Conservation (phyloP, 148 eudicot genomes). For the Vaccinium corymbosum region DNA sequence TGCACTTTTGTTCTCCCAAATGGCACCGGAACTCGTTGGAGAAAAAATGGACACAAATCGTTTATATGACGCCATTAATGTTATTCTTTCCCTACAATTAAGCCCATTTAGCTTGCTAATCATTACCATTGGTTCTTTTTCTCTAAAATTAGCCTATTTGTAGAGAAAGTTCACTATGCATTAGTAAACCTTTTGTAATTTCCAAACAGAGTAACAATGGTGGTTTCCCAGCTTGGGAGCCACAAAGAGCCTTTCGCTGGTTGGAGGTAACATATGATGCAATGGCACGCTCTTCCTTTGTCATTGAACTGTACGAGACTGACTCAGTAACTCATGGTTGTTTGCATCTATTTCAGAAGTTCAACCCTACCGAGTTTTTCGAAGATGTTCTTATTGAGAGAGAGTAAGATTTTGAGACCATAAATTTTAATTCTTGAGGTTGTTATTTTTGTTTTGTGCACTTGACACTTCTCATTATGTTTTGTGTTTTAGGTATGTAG, state of each 20-base stretch:
- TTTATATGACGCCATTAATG: slow-evolving; percentile 59
- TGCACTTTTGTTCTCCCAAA: slow-evolving; percentile 44
- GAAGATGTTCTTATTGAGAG: slow-evolving; percentile 59
- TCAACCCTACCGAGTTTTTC: slow-evolving; percentile 59
- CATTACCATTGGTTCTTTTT: not conserved
- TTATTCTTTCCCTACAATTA: slow-evolving; percentile 61
- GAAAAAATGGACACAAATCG: slow-evolving; percentile 36
- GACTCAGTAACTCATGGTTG: not conserved
- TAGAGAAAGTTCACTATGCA: not conserved
- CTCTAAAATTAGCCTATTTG: not conserved
- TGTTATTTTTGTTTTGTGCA: not conserved
- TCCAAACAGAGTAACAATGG: slow-evolving; percentile 43
- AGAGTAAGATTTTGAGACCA: slow-evolving; percentile 37
- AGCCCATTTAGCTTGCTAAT: not conserved
- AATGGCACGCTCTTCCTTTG: not conserved
- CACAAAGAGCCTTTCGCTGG: slow-evolving; percentile 48
- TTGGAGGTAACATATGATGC: slow-evolving; percentile 33
- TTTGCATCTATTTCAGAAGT: slow-evolving; percentile 34
- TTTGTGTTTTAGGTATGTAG: slow-evolving; percentile 29
- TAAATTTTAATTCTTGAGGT: not conserved
- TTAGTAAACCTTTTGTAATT: not conserved
- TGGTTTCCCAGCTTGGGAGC: slow-evolving; percentile 62
- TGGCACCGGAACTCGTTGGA: slow-evolving; percentile 45
- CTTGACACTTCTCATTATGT: not conserved
- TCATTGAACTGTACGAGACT: not conserved